Evolutionary conservation across 352 stramenopile species (phyloP).

Genomic region (Globisporangium megalacanthum): DNA sequence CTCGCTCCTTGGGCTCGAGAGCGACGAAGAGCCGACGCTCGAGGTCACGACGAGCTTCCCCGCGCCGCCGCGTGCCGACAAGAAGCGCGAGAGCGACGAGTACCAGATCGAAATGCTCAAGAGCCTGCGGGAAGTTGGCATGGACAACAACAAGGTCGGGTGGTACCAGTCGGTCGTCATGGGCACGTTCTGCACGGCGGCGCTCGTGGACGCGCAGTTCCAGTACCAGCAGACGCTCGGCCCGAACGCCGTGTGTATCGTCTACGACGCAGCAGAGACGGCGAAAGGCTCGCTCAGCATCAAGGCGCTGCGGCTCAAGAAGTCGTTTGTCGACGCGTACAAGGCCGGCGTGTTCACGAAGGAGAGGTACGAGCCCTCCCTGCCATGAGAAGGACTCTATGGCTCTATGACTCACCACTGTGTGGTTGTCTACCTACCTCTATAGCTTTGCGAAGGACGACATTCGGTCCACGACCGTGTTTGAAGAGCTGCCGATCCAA

Average conservation of each 20-base stretch:
- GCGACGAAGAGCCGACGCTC: constrained; percentile 65
- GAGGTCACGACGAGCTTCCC: constrained; percentile 98
- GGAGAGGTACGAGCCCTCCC: constrained; percentile 30
- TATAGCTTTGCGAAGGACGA: constrained; percentile 76
- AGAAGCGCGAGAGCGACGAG: constrained; percentile 86
- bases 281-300: constrained; percentile 91
- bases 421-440: not conserved
- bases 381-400: not conserved
- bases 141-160: constrained; percentile 99
- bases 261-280: constrained; percentile 98
- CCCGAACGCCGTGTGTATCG: constrained; percentile 95
- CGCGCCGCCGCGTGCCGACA: constrained; percentile 81
- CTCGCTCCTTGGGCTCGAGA: constrained; percentile 94
- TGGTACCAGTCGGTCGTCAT: constrained; percentile 98
- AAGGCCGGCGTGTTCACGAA: constrained; percentile 82
- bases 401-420: not conserved
- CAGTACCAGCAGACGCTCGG: constrained; percentile 96
- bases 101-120: constrained; percentile 99
- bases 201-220: constrained; percentile 95
- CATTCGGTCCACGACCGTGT: constrained; percentile 85
- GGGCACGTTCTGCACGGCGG: constrained; percentile 93
- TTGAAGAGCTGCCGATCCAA: constrained; percentile 95
- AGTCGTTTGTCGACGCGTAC: constrained; percentile 90
- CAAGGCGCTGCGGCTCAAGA: constrained; percentile 95
- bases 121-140: constrained; percentile 96